Conservation (phyloP, 305 asterid genomes). For the Solanum hybrid region DNA sequence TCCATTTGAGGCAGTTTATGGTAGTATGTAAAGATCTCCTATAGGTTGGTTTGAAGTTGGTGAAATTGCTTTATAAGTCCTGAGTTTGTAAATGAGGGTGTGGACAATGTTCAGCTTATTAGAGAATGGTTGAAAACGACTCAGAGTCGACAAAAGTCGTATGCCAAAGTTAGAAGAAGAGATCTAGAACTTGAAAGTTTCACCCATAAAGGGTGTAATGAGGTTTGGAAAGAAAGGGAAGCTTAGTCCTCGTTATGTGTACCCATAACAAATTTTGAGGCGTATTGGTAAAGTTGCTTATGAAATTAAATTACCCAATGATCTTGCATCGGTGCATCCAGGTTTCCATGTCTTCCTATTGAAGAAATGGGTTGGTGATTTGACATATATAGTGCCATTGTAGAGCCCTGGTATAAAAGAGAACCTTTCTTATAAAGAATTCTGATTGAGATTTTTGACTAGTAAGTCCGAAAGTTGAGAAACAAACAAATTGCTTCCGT, state of each 20-base stretch:
- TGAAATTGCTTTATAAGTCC: background rate
- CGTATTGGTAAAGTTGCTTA: background rate
- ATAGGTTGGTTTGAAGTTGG: background rate
- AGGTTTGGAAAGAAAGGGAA: background rate
- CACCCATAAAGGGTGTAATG: background rate
- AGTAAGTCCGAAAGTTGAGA: background rate
- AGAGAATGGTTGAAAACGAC: background rate
- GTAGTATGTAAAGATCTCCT: background rate
- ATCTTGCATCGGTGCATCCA: background rate
- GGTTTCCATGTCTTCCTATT: background rate
- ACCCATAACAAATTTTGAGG: background rate
- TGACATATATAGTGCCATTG: background rate
- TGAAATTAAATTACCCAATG: background rate
- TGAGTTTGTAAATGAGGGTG: background rate
- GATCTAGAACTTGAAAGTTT: background rate
- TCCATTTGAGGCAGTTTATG: background rate
- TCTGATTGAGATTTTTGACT: background rate
- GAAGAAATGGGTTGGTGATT: background rate
- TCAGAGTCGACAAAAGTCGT: background rate
- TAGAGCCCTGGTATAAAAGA: background rate
- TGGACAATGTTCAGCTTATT: background rate
- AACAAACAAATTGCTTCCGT: background rate
- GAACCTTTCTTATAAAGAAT: background rate
- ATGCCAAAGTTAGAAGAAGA: background rate
- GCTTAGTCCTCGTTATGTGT: background rate